Evolutionary conservation across 2,329 filamentous ascomycete species (phyloP).

Genomic region (Fusarium bactridioides): DNA sequence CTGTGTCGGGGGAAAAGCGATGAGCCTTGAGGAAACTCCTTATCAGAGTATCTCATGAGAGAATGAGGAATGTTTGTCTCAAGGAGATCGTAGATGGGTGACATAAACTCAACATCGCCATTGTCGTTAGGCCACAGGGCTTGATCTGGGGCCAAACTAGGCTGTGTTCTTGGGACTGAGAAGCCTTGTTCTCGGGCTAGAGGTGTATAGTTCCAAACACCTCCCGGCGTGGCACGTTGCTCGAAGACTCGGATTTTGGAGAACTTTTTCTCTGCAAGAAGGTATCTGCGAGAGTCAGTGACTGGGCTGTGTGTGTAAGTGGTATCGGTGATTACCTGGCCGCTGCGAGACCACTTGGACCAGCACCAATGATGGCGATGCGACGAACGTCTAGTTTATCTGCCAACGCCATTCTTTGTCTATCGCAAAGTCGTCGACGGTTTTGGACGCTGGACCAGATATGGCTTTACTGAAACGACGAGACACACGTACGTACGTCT

Average conservation of each 20-base stretch:
- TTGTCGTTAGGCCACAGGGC: conserved; percentile 41
- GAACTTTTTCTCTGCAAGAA: conserved; percentile 70
- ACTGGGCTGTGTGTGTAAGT: neutral
- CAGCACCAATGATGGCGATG: conserved; percentile 77
- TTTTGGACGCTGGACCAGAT: neutral
- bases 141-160: conserved; percentile 53
- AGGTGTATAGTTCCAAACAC: conserved; percentile 74
- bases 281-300: conserved; percentile 60
- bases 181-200: conserved; percentile 39
- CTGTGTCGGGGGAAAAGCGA: conserved; percentile 73
- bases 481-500: neutral
- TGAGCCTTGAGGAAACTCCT: conserved; percentile 62
- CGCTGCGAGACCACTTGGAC: conserved; percentile 72
- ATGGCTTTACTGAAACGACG: neutral
- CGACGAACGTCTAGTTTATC: conserved; percentile 49
- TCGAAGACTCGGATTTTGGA: conserved; percentile 73
- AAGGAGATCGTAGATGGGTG: conserved; percentile 73
- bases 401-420: conserved; percentile 20
- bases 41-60: conserved; percentile 75
- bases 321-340: conserved; percentile 48
- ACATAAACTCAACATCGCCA: conserved; percentile 63
- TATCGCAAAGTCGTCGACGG: neutral
- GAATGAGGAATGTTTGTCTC: conserved; percentile 80
- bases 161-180: conserved; percentile 43
- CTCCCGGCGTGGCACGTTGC: conserved; percentile 70